Evolutionary conservation across 2,329 filamentous ascomycete species (phyloP).

Genomic region (Fonsecaea pedrosoi): DNA sequence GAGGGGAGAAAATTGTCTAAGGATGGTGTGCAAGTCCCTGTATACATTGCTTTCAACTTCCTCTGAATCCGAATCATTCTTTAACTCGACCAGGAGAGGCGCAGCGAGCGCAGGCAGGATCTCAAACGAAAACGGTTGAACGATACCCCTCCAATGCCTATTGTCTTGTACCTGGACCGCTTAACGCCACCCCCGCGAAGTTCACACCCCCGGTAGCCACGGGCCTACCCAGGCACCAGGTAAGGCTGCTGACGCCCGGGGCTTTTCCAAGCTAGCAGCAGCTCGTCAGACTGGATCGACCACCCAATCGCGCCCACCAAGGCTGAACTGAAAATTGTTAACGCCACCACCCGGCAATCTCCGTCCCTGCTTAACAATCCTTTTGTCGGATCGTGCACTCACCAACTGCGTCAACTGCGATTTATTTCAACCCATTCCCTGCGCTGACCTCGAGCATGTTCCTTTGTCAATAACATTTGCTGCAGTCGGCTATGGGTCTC

Average conservation of each 20-base stretch:
- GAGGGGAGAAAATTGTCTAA: neutral
- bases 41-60: neutral
- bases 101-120: neutral
- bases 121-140: neutral
- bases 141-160: slow-evolving; percentile 12
- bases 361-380: slow-evolving; percentile 28
- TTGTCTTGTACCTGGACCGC: slow-evolving; percentile 22
- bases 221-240: neutral
- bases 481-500: slow-evolving; percentile 35
- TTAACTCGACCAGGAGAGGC: neutral
- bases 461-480: neutral
- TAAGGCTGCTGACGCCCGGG: neutral
- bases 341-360: slow-evolving; percentile 20
- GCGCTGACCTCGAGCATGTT: neutral
- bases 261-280: neutral
- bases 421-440: neutral
- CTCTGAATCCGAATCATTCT: neutral
- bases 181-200: slow-evolving; percentile 25
- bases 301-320: slow-evolving; percentile 11
- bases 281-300: neutral
- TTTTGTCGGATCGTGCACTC: slow-evolving; percentile 4
- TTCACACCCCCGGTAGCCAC: neutral
- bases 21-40: neutral
- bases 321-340: slow-evolving; percentile 15
- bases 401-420: slow-evolving; percentile 6